Percentiles rank a stretch among this genome's conserved stretches.
phyloP scores from a whole-genome alignment of 192 early-diverging fungal genomes.

The Coemansia sp. region DNA sequence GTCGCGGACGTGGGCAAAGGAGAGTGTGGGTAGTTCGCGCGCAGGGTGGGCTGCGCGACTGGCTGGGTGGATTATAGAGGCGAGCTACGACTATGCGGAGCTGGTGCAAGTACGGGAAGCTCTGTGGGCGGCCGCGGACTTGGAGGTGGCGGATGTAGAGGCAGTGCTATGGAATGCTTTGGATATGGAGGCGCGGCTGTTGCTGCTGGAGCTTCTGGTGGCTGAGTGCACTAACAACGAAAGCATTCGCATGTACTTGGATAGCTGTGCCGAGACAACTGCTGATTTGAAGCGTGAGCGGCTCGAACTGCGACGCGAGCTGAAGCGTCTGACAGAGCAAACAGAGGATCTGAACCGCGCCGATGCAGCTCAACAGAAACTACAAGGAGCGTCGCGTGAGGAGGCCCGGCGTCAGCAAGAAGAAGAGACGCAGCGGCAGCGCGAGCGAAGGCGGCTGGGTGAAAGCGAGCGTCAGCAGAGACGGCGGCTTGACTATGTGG shows the following conservation, averaged over 20 bases:
- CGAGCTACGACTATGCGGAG: constrained; percentile 30
- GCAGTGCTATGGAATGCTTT: constrained; percentile 10
- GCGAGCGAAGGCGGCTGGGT: constrained; percentile 48
- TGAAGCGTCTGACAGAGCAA: constrained; percentile 55
- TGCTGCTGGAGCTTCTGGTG: constrained; percentile 64
- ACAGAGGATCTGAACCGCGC: constrained; percentile 51
- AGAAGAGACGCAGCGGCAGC: constrained; percentile 38
- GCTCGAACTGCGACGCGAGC: constrained; percentile 66
- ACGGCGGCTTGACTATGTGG: constrained; percentile 60
- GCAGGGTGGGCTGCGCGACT: constrained; percentile 30
- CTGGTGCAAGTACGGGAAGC: constrained; percentile 39
- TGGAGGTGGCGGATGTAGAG: constrained; percentile 10
- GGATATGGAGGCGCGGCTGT: constrained; percentile 57
- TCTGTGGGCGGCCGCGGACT: constrained; percentile 14
- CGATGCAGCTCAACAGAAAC: constrained; percentile 11
- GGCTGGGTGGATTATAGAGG: constrained; percentile 45
- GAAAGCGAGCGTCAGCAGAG: constrained; percentile 36
- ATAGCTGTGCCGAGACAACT: constrained; percentile 67
- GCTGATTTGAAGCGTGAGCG: constrained; percentile 74
- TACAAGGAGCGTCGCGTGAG: constrained; percentile 20
- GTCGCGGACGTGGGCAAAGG: constrained; percentile 29
- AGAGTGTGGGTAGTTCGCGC: constrained; percentile 7
- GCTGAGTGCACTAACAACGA: constrained; percentile 61
- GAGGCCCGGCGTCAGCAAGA: constrained; percentile 40
- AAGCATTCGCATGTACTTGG: constrained; percentile 65